phyloP scores from a whole-genome alignment of 805 yeast species.

The Scheffersomyces amazonensis region DNA sequence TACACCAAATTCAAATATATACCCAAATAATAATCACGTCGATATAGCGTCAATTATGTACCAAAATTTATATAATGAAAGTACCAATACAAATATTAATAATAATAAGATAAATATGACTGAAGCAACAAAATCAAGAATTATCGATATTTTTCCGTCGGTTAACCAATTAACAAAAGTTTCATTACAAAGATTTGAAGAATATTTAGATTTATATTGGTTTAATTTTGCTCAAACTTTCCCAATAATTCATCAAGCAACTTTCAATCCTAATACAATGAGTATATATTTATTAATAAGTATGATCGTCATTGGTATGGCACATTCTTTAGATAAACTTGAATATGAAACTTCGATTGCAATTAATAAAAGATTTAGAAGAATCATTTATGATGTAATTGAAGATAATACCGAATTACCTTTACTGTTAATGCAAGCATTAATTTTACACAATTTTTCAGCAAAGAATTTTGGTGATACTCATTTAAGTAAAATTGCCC shows the following conservation, averaged over 20 bases:
- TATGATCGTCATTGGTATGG: slow-evolving; percentile 11
- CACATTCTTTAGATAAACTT: slow-evolving; percentile 7
- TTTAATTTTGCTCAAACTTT: slow-evolving; percentile 5
- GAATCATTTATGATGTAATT: slow-evolving; percentile 6
- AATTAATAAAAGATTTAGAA: slow-evolving; percentile 5
- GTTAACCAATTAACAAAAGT: slow-evolving; percentile 1
- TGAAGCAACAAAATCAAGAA: slow-evolving; percentile 3
- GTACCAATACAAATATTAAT: slow-evolving; percentile 4
- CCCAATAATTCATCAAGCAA: slow-evolving; percentile 8
- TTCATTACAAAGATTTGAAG: slow-evolving; percentile 4
- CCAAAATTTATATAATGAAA: slow-evolving; percentile 6
- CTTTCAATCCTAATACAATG: slow-evolving; percentile 6
- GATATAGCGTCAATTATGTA: slow-evolving; percentile 5
- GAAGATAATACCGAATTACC: slow-evolving; percentile 7
- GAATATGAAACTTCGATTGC: slow-evolving; percentile 8
- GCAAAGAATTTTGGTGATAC: slow-evolving; percentile 8
- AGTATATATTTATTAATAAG: slow-evolving; percentile 5
- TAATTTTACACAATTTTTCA: slow-evolving; percentile 7
- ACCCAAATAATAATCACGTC: neutral
- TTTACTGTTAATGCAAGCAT: slow-evolving; percentile 5
- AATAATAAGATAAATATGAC: slow-evolving; percentile 3
- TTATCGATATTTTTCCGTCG: slow-evolving; percentile 1
- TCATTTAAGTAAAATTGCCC: slow-evolving; percentile 5
- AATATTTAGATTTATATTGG: slow-evolving; percentile 8
- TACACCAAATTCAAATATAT: neutral